Evolutionary conservation across 495 filamentous ascomycete species (phyloP).

Genomic region (Aspergillus ellipticus): DNA sequence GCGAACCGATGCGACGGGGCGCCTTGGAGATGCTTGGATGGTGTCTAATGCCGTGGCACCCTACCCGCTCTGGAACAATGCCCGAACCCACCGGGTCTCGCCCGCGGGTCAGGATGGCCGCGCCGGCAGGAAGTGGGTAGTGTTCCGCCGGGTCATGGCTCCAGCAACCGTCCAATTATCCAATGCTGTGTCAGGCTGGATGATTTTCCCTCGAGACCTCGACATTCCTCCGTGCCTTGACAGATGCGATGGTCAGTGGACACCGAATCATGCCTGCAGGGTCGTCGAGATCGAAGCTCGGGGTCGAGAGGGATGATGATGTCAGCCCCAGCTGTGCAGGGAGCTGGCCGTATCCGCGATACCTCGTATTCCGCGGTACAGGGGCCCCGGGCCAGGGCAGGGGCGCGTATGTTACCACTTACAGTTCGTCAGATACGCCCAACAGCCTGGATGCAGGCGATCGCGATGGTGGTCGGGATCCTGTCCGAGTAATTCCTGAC

Average conservation of each 20-base stretch:
- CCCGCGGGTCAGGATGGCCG: background rate
- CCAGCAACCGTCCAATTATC: background rate
- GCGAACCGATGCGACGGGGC: constrained; percentile 10
- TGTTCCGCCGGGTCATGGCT: background rate
- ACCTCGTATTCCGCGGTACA: background rate
- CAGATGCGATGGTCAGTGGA: no score
- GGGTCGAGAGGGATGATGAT: background rate
- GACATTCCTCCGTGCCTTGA: no score
- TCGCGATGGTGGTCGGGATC: background rate
- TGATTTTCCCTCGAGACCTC: no score
- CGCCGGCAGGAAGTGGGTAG: background rate
- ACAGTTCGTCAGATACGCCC: background rate
- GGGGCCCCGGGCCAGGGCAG: no score
- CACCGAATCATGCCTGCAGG: background rate
- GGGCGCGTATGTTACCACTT: no score
- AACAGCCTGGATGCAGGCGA: background rate
- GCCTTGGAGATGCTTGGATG: background rate
- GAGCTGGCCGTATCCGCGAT: background rate
- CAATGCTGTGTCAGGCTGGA: no score
- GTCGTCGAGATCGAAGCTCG: background rate
- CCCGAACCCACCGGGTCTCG: constrained; percentile 1
- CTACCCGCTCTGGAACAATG: constrained; percentile 7
- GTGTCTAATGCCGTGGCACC: constrained; percentile 6
- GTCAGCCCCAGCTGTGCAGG: background rate
- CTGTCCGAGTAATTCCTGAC: background rate